These are phyloP conservation scores for Pleurotus platypus DNA, from an alignment of 768 basidiomycete species.

Conservation along the genomic window DNA sequence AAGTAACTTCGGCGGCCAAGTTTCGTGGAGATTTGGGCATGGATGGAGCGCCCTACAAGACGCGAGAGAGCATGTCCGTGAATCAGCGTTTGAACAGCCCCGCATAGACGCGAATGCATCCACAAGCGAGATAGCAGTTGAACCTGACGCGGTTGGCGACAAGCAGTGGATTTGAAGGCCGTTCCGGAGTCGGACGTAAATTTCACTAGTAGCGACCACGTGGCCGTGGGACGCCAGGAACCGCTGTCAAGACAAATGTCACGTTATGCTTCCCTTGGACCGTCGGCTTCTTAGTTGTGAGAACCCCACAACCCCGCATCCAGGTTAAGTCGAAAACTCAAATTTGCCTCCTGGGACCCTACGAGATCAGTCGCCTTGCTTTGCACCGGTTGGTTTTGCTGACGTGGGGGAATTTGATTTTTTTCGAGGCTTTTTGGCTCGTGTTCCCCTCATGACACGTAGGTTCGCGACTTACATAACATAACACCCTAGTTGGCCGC, in stretches of 20 bases:
- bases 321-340: constrained; percentile 1
- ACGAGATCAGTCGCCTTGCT: not conserved
- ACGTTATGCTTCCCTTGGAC: constrained; percentile 6
- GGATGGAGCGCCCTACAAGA: not conserved
- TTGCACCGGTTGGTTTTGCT: not conserved
- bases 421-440: not conserved
- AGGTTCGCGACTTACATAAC: constrained; percentile 9
- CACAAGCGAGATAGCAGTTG: not conserved
- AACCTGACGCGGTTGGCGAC: not conserved
- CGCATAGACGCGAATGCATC: constrained; percentile 8
- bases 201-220: not conserved
- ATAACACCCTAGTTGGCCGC: constrained; percentile 3
- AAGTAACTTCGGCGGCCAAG: too few species aligned
- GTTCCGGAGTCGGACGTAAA: not conserved
- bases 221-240: constrained; percentile 4
- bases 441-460: not conserved
- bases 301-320: constrained; percentile 1
- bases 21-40: not conserved
- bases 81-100: not conserved
- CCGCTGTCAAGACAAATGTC: constrained; percentile 4
- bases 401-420: not conserved
- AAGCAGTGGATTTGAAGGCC: not conserved
- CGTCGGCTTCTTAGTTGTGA: not conserved
- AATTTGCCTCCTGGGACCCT: constrained; percentile 1
- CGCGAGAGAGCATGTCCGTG: not conserved